phyloP scores from a whole-genome alignment of 2,329 filamentous ascomycete genomes.

The Cladosporium sp. region DNA sequence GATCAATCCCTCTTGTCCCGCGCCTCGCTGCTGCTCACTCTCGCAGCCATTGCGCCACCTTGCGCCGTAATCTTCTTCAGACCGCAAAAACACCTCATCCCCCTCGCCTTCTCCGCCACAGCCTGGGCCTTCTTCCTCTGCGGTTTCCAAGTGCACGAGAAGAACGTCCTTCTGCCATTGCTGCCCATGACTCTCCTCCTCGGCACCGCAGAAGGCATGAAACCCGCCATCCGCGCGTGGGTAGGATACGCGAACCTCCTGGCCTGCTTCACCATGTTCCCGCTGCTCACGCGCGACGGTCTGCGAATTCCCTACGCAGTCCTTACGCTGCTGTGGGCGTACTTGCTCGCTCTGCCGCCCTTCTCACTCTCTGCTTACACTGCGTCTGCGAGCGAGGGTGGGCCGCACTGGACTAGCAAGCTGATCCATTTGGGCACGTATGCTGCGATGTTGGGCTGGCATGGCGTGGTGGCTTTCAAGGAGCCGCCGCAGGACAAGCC shows the following conservation, averaged over 20 bases:
- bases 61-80: constrained; percentile 77
- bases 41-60: constrained; percentile 74
- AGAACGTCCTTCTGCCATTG: constrained; percentile 88
- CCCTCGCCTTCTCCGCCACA: constrained; percentile 76
- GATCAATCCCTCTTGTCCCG: constrained; percentile 71
- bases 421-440: constrained; percentile 78
- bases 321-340: constrained; percentile 84
- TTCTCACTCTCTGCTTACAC: constrained; percentile 70
- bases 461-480: constrained; percentile 70
- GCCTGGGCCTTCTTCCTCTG: constrained; percentile 98
- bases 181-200: constrained; percentile 91
- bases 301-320: constrained; percentile 82
- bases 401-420: constrained; percentile 44
- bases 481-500: constrained; percentile 73
- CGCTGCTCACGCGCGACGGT: constrained; percentile 81
- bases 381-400: constrained; percentile 24
- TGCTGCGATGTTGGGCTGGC: constrained; percentile 75
- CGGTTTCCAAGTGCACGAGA: constrained; percentile 97
- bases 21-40: constrained; percentile 71
- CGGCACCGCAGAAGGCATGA: constrained; percentile 73
- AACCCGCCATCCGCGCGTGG: constrained; percentile 78
- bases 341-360: constrained; percentile 83
- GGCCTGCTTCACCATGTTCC: constrained; percentile 91
- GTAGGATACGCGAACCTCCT: constrained; percentile 93
- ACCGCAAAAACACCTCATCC: constrained; percentile 74